Evolutionary conservation across 805 yeast genomes (phyloP).

Genomic region (Schwanniomyces pseudopolymorphus): DNA sequence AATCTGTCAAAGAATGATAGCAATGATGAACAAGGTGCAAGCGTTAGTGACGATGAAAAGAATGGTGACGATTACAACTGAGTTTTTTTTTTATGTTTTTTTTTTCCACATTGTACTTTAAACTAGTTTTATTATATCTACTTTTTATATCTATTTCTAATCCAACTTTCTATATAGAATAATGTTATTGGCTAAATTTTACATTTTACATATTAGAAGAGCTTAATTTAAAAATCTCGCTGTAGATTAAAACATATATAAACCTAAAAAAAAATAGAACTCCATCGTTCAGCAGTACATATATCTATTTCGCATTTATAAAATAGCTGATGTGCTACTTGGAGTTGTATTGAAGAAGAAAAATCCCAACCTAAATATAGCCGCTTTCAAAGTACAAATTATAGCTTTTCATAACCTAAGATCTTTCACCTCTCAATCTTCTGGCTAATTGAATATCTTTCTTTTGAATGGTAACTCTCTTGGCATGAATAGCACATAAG

Average conservation of each 20-base stretch:
- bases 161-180: neutral
- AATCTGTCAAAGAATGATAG: conserved; percentile 5
- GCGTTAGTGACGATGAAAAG: conserved; percentile 1
- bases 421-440: conserved; percentile 96
- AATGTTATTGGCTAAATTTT: neutral
- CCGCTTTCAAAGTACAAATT: neutral
- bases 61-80: conserved; percentile 1
- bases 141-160: neutral
- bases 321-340: neutral
- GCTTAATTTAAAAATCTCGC: neutral
- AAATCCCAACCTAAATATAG: neutral
- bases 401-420: conserved; percentile 37
- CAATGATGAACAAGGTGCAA: conserved; percentile 3
- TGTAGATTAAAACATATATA: neutral
- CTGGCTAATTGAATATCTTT: conserved; percentile 97
- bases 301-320: neutral
- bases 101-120: neutral
- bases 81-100: neutral
- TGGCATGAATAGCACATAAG: conserved; percentile 98
- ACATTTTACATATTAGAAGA: no score
- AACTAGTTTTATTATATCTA: no score
- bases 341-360: neutral
- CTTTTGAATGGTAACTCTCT: conserved; percentile 98
- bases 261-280: neutral
- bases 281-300: neutral